These are phyloP conservation scores for Staphylotrichum tortipilum DNA, from an alignment of 495 filamentous ascomycete genomes.

Conservation along the genomic window DNA sequence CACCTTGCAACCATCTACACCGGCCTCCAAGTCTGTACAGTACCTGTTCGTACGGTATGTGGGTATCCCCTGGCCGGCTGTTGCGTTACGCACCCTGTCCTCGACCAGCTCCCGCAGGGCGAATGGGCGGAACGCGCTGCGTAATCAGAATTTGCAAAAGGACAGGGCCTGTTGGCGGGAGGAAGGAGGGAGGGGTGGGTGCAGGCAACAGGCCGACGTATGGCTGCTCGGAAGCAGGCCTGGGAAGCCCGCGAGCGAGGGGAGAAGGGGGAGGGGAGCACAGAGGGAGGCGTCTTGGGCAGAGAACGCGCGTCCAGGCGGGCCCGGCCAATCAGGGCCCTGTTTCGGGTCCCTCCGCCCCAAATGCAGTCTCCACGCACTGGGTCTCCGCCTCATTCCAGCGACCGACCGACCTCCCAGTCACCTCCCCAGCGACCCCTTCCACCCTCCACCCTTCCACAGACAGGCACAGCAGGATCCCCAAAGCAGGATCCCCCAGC, in stretches of 20 bases:
- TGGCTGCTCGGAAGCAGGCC: background rate
- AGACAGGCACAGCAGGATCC: no score
- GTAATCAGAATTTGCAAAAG: conserved; percentile 1
- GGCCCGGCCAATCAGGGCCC: conserved; percentile 14
- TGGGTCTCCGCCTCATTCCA: conserved; percentile 14
- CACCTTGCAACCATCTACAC: no score
- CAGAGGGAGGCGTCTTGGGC: conserved; percentile 12
- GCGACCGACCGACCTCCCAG: no score
- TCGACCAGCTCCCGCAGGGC: background rate
- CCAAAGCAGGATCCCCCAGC: no score
- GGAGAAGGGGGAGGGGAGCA: conserved; percentile 15
- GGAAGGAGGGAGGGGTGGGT: no score
- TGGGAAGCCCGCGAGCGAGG: background rate
- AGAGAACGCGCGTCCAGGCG: conserved; percentile 25
- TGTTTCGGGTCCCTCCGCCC: conserved; percentile 18
- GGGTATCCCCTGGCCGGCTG: no score
- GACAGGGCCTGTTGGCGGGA: background rate
- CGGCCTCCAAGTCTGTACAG: no score
- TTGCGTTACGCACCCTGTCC: no score
- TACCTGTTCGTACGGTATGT: no score
- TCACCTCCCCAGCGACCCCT: conserved; percentile 7
- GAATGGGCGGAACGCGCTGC: background rate
- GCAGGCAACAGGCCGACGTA: conserved; percentile 6
- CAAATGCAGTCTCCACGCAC: conserved; percentile 18
- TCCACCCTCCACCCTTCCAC: background rate